These are phyloP conservation scores for Boeremia exigua DNA, from an alignment of 2,329 filamentous ascomycete species.

Conservation along the genomic window DNA sequence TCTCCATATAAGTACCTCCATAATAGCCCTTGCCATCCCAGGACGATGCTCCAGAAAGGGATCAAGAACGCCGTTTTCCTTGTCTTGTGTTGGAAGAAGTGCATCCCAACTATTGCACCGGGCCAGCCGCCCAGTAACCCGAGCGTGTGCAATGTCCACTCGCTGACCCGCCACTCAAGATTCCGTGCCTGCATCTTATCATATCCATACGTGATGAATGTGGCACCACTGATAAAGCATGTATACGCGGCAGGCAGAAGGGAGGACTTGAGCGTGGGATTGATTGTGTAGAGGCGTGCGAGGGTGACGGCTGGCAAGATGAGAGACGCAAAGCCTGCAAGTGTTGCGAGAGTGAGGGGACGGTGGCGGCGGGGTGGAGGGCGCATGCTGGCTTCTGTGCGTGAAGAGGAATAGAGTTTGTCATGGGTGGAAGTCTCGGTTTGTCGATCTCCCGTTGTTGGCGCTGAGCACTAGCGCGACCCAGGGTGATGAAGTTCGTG, in stretches of 20 bases:
- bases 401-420: neutral
- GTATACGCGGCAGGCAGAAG: constrained; percentile 27
- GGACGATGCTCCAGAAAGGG: constrained; percentile 41
- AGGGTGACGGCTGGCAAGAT: constrained; percentile 62
- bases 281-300: constrained; percentile 41
- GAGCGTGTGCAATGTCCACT: constrained; percentile 38
- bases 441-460: neutral
- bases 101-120: constrained; percentile 41
- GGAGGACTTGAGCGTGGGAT: constrained; percentile 16
- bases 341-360: constrained; percentile 35
- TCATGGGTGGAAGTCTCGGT: neutral
- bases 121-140: constrained; percentile 44
- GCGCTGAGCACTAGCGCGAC: neutral
- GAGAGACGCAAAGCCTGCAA: constrained; percentile 46
- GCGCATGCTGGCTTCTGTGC: constrained; percentile 10
- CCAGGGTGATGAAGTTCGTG: neutral
- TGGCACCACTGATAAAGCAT: constrained; percentile 26
- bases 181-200: constrained; percentile 46
- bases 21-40: constrained; percentile 36
- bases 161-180: constrained; percentile 40
- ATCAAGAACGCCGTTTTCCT: constrained; percentile 37
- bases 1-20: constrained; percentile 19
- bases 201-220: constrained; percentile 44
- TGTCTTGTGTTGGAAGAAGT: constrained; percentile 48
- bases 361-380: constrained; percentile 26